Evolutionary conservation across 371 early-diverging fungal species (phyloP).

Genomic region (Mortierella sp.): DNA sequence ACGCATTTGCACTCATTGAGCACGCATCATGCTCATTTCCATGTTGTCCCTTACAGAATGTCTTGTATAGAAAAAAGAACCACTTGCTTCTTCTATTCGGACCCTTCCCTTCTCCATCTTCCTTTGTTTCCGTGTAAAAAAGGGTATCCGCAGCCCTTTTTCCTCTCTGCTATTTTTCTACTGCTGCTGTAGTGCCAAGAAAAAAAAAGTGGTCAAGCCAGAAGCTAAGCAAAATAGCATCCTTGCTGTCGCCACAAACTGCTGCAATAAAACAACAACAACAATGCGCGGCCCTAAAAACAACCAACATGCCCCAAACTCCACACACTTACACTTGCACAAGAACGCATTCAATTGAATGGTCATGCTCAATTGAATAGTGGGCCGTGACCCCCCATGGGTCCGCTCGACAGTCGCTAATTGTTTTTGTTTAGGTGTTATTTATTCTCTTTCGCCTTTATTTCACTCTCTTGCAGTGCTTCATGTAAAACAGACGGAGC

Average conservation of each 20-base stretch:
- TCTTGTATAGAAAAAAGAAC: not conserved
- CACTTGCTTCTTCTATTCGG: not conserved
- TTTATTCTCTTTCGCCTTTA: not conserved
- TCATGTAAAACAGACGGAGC: not conserved
- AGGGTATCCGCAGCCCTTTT: not conserved
- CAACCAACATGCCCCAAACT: not conserved
- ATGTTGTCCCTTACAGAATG: not conserved
- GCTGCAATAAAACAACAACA: not conserved
- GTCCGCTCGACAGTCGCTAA: not conserved
- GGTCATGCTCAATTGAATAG: not conserved
- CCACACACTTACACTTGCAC: not conserved
- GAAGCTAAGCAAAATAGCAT: not conserved
- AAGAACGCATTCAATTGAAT: constrained; percentile 1
- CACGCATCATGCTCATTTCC: not conserved
- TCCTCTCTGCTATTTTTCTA: not conserved
- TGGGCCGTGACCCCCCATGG: constrained; percentile 1
- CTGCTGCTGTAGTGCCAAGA: not conserved
- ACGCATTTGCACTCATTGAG: not conserved
- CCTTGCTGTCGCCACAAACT: not conserved
- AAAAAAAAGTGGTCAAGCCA: not conserved
- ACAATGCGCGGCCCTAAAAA: not conserved
- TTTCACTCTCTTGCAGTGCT: not conserved
- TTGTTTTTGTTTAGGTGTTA: not conserved
- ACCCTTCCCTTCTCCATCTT: not conserved
- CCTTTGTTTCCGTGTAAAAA: not conserved